Conservation (phyloP, 192 early-diverging fungal species). For the Powellomyces hirtus region DNA sequence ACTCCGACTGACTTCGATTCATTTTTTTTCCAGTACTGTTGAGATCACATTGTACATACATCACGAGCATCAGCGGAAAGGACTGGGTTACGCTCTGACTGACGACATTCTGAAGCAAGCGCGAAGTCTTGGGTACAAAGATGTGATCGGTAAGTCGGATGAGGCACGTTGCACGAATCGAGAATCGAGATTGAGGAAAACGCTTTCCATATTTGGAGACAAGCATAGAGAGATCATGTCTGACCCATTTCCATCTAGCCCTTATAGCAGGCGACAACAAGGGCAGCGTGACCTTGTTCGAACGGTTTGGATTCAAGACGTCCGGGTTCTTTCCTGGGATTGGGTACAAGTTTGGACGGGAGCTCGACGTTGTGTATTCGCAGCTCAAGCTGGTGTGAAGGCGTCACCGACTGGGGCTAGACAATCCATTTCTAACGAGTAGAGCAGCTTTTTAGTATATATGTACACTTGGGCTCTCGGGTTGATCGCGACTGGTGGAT, state of each 20-base stretch:
- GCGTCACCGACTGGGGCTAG: too few species aligned
- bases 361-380: background rate
- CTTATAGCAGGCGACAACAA: slow-evolving; percentile 2
- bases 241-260: background rate
- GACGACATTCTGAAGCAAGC: background rate
- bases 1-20: background rate
- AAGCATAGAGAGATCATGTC: too few species aligned
- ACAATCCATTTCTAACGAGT: too few species aligned
- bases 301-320: background rate
- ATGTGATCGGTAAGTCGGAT: background rate
- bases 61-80: background rate
- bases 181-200: too few species aligned
- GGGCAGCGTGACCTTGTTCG: background rate
- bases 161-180: too few species aligned
- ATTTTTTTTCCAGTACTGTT: background rate
- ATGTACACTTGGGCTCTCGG: too few species aligned
- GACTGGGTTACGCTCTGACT: background rate
- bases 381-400: background rate
- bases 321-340: background rate
- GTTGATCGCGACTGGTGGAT: too few species aligned
- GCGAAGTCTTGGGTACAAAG: background rate
- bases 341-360: slow-evolving; percentile 6
- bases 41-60: slow-evolving; percentile 3
- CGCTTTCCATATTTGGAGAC: too few species aligned
- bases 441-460: too few species aligned